Base-by-base conservation (phyloP, 192 early-diverging fungal genomes). In the Chytriomyces sp. region DNA sequence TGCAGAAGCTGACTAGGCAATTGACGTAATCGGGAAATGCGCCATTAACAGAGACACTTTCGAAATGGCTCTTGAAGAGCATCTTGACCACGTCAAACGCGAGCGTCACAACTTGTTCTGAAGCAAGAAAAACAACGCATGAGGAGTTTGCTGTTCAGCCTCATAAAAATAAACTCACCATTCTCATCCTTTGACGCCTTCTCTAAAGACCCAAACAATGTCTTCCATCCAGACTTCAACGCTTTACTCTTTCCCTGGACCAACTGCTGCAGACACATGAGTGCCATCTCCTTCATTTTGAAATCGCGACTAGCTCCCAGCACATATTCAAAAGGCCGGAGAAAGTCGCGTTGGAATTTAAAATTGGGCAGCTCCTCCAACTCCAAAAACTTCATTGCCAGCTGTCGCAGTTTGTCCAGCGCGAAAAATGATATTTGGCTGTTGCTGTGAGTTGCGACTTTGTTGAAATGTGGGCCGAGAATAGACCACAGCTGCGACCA, bases 281-380 rank as follows among this genome's bases (percentile, higher is more conserved):
- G 67, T 10, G 85, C 81, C 84, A 87, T 84, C 63, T 86, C 84
- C 82, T 84, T 95, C 90, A 97, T 94, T 78, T 96, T 96, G 72
- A 92, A 91, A 81, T 96, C 92, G 13, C 79, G 74, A 48, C 91
- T 91, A 63, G 93, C 90, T 1, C 89, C 82, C 46, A 92, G 84
- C 11, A 95, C 91, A 68, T 80, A 69, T 69, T 93, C 93, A 83
- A 97, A 98, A 48, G 95, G 95, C 64, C 90, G 86, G 76, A 98
- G 77, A 77, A 98, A 98, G 82, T 98, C 96, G 79, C 95, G 94
- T 80, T 98, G 96, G 85, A 97, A 97, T 73, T 96, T 94, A 88
- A 96, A 98, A 82, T 96, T 93, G 13, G 93, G 91, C 69, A 98
- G 81, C 84, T 98, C 96, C 82, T 98, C 96, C 66, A 96, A 91